These are phyloP conservation scores for Aspergillus ostianus DNA, from an alignment of 495 filamentous ascomycete species.

Conservation along the genomic window DNA sequence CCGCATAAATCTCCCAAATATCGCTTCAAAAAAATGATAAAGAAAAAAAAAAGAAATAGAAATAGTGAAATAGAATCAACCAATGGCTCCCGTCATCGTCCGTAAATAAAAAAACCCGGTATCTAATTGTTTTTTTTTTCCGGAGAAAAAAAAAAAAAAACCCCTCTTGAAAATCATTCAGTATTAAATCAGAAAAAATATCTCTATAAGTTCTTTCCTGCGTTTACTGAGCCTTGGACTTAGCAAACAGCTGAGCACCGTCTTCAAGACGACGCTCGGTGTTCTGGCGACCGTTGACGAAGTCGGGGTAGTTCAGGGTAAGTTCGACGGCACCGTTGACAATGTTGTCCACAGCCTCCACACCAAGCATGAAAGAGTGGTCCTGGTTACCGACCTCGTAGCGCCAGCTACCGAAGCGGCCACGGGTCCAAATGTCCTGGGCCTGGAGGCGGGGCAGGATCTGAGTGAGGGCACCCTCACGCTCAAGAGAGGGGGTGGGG, in stretches of 20 bases:
- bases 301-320: constrained; percentile 98
- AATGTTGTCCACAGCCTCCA: constrained; percentile 95
- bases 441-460: constrained; percentile 89
- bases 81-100: constrained; percentile 22
- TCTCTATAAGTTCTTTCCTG: constrained; percentile 16
- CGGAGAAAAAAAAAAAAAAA: constrained; percentile 15
- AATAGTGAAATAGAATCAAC: constrained; percentile 13
- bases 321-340: constrained; percentile 92
- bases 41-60: constrained; percentile 13
- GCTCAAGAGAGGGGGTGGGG: constrained; percentile 91
- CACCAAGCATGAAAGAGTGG: constrained; percentile 98
- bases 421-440: constrained; percentile 90
- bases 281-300: constrained; percentile 91
- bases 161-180: constrained; percentile 20
- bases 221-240: constrained; percentile 42
- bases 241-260: constrained; percentile 62
- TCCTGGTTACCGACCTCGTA: constrained; percentile 99
- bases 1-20: constrained; percentile 23
- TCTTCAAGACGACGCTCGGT: constrained; percentile 84
- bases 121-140: constrained; percentile 3
- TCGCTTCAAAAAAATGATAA: constrained; percentile 18
- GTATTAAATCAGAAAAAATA: constrained; percentile 20
- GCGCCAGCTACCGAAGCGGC: constrained; percentile 96
- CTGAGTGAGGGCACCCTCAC: constrained; percentile 89
- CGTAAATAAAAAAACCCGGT: constrained; percentile 18